These are phyloP conservation scores for Berkeleyomyces basicola DNA, from an alignment of 2,329 filamentous ascomycete species.

Conservation along the genomic window DNA sequence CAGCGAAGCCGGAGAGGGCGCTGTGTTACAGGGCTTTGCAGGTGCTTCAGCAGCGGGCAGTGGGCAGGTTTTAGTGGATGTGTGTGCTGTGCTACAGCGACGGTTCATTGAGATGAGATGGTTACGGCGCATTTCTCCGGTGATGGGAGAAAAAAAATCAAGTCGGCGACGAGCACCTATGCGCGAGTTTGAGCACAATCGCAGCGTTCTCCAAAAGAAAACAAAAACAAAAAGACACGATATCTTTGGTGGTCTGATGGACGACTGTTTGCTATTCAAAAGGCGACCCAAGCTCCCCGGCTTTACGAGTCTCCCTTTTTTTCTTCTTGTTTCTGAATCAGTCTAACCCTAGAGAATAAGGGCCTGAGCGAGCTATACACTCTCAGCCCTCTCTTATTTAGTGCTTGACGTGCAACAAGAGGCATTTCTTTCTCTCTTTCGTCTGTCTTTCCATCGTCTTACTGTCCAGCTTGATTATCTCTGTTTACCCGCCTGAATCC, in stretches of 20 bases:
- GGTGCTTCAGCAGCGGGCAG: not conserved
- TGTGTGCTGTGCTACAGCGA: not conserved
- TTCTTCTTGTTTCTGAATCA: not conserved
- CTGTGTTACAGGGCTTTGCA: not conserved
- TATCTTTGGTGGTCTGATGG: not conserved
- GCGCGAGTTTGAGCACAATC: slow-evolving; percentile 12
- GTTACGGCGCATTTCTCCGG: not conserved
- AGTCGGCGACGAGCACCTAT: not conserved
- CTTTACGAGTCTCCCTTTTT: not conserved
- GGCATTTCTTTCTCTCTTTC: not conserved
- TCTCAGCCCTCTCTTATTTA: not conserved
- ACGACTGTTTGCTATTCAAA: not conserved
- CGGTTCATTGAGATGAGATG: not conserved
- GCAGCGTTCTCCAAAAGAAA: not conserved
- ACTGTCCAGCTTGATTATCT: not conserved
- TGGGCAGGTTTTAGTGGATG: not conserved
- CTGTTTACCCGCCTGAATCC: not conserved
- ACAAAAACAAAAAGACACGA: not conserved
- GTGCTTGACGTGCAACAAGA: not conserved
- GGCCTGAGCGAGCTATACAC: not conserved
- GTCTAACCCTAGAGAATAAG: not conserved
- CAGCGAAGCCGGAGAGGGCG: not conserved
- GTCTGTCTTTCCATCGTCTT: not conserved
- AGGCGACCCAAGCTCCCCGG: not conserved
- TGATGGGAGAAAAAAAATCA: not conserved